Percentiles rank a stretch among this genome's conserved stretches.
Conservation (phyloP, 148 eudicot genomes). For the Dianthus caryophyllus region DNA sequence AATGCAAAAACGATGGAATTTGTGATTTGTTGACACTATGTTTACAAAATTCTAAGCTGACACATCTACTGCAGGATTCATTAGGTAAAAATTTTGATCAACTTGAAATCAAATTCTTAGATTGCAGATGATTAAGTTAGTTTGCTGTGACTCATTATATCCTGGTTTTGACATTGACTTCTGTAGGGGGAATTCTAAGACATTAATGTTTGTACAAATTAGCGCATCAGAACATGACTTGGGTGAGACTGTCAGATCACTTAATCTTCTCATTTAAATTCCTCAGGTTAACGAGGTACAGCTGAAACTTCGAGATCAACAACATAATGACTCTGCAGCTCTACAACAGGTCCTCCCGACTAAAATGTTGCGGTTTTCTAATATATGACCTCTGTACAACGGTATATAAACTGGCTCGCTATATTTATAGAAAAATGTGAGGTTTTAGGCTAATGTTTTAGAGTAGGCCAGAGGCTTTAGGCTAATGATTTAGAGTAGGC, state of each 20-base stretch:
- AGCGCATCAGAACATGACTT: slow-evolving; percentile 89
- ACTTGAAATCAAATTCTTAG: too few species aligned
- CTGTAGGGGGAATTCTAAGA: slow-evolving; percentile 83
- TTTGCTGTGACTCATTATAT: too few species aligned
- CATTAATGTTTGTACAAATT: slow-evolving; percentile 91
- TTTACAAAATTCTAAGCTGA: slow-evolving; percentile 78
- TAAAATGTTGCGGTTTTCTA: neutral
- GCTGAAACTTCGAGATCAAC: slow-evolving; percentile 55
- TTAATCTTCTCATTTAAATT: slow-evolving; percentile 37
- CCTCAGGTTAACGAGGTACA: slow-evolving; percentile 67
- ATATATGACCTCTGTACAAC: too few species aligned
- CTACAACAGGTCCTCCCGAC: slow-evolving; percentile 39
- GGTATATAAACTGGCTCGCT: too few species aligned
- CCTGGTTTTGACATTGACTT: too few species aligned
- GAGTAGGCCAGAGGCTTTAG: too few species aligned
- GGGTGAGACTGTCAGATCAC: slow-evolving; percentile 80
- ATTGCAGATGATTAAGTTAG: slow-evolving; percentile 21
- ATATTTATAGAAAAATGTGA: too few species aligned
- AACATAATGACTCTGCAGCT: slow-evolving; percentile 45
- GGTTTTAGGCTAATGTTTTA: too few species aligned
- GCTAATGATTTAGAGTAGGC: too few species aligned
- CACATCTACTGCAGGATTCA: slow-evolving; percentile 90
- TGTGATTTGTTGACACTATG: slow-evolving; percentile 3
- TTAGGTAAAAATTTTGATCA: too few species aligned
- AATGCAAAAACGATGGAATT: too few species aligned